Conservation (phyloP, 2,329 filamentous ascomycete genomes). For the Fusarium pilosicola region DNA sequence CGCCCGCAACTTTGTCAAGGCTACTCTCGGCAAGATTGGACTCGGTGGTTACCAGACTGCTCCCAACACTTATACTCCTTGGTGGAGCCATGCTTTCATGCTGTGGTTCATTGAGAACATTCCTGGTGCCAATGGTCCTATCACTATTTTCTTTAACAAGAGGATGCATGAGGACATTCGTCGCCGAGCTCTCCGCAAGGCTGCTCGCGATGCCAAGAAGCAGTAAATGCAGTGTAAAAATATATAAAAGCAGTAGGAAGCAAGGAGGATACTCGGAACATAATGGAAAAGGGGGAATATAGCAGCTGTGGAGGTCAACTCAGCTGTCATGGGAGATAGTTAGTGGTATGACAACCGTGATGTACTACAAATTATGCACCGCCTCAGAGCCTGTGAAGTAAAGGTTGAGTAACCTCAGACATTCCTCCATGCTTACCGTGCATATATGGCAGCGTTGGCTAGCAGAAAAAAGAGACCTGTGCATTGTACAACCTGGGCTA, state of each 20-base stretch:
- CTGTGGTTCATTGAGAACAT: conserved; percentile 79
- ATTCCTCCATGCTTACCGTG: no score
- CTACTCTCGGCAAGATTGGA: conserved; percentile 83
- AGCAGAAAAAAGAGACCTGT: neutral
- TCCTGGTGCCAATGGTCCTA: conserved; percentile 59
- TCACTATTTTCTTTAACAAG: conserved; percentile 62
- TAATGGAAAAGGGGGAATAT: conserved; percentile 4
- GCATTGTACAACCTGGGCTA: neutral
- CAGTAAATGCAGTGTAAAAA: conserved; percentile 45
- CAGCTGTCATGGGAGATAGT: neutral
- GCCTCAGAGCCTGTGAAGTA: neutral
- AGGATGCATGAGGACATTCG: conserved; percentile 86
- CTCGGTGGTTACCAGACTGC: conserved; percentile 81
- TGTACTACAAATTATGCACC: neutral
- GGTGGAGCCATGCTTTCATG: conserved; percentile 91
- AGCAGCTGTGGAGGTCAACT: neutral
- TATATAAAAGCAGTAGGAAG: neutral
- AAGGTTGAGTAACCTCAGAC: neutral
- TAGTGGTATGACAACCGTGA: neutral
- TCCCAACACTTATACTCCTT: conserved; percentile 87
- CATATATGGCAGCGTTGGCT: neutral
- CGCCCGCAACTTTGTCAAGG: conserved; percentile 82
- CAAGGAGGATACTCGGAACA: neutral
- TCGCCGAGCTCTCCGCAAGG: conserved; percentile 83
- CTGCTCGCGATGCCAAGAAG: conserved; percentile 83